Evolutionary conservation across 2,329 filamentous ascomycete genomes (phyloP).

Genomic region (Aspergillus fumigatus): DNA sequence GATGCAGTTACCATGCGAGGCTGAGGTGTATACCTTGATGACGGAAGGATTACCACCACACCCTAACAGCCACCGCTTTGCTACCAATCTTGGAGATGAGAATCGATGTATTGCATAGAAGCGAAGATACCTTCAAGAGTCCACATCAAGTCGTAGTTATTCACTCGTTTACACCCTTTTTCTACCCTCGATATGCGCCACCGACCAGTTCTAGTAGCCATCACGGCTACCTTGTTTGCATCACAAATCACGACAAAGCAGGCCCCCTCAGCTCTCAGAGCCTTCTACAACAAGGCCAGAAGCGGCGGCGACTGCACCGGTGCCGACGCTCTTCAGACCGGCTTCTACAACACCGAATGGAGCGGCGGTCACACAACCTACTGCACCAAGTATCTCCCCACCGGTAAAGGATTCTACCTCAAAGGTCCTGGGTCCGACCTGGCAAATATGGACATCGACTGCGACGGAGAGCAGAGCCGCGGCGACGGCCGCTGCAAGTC

Average conservation of each 20-base stretch:
- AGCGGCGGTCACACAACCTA: conserved; percentile 6
- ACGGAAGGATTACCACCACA: neutral
- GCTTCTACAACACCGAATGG: conserved; percentile 11
- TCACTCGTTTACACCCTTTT: neutral
- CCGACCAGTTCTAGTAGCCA: neutral
- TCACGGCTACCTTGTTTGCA: neutral
- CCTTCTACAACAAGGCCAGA: conserved; percentile 12
- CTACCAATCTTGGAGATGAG: too few species aligned
- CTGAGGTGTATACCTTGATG: neutral
- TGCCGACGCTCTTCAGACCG: conserved; percentile 3
- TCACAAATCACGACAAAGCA: neutral
- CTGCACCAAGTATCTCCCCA: conserved; percentile 8
- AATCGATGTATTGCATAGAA: too few species aligned
- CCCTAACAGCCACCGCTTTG: too few species aligned
- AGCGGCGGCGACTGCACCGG: conserved; percentile 6
- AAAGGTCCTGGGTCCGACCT: conserved; percentile 3
- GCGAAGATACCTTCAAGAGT: too few species aligned
- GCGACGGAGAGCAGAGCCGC: conserved; percentile 7
- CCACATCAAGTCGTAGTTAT: neutral
- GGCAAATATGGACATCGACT: conserved; percentile 17
- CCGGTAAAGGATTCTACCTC: conserved; percentile 7
- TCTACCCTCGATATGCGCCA: neutral
- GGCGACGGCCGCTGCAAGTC: conserved; percentile 7
- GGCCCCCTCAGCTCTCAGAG: conserved; percentile 10
- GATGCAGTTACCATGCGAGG: neutral